phyloP scores from a whole-genome alignment of 768 basidiomycete species.

The Albatrellus ellisii region DNA sequence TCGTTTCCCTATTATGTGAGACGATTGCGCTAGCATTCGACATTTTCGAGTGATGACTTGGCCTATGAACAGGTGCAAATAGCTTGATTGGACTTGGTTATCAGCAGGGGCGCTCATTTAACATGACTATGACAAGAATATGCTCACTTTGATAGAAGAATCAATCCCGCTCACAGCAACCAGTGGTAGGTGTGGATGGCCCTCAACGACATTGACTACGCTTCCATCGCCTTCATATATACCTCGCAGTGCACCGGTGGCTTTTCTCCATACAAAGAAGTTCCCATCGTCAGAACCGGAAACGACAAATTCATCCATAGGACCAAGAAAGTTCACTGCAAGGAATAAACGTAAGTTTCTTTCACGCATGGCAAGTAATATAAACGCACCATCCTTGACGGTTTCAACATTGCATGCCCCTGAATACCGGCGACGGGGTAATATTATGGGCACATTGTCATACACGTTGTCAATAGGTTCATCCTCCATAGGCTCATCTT shows the following conservation, averaged over 20 bases:
- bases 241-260: slow-evolving; percentile 46
- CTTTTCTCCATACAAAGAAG: slow-evolving; percentile 80
- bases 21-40: slow-evolving; percentile 41
- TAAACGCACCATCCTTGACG: slow-evolving; percentile 66
- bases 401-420: slow-evolving; percentile 76
- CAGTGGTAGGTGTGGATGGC: slow-evolving; percentile 64
- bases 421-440: slow-evolving; percentile 47
- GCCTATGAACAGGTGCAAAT: slow-evolving; percentile 42
- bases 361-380: neutral
- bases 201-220: slow-evolving; percentile 81
- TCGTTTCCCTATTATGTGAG: slow-evolving; percentile 33
- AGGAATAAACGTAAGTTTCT: neutral
- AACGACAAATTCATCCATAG: slow-evolving; percentile 59
- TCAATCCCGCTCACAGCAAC: slow-evolving; percentile 87
- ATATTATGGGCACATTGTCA: slow-evolving; percentile 36
- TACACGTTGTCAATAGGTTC: slow-evolving; percentile 17
- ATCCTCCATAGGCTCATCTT: slow-evolving; percentile 19
- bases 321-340: slow-evolving; percentile 76
- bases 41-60: slow-evolving; percentile 42
- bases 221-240: slow-evolving; percentile 75
- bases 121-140: too few species aligned
- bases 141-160: slow-evolving; percentile 60
- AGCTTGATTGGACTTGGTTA: slow-evolving; percentile 41
- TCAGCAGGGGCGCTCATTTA: too few species aligned
- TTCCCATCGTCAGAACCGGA: slow-evolving; percentile 85